A percentile compares a stretch with the other conserved stretches of the same genome.
These are phyloP conservation scores for Lolium perenne DNA, from an alignment of 176 grass and related monocot species.

Conservation along the genomic window DNA sequence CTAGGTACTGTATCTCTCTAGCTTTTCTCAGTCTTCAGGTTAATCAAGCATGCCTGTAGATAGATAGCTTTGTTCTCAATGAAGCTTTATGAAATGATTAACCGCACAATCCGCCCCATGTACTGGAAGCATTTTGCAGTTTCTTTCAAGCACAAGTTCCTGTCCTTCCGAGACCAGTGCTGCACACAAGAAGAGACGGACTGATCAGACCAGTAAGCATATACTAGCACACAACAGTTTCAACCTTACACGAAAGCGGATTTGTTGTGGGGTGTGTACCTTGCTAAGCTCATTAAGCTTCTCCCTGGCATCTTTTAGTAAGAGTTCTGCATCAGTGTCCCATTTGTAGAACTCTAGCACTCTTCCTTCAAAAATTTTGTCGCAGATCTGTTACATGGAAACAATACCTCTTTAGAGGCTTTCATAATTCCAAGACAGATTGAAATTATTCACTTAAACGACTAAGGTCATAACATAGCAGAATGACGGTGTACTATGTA, in stretches of 20 bases:
- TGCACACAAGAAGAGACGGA: conserved; percentile 38
- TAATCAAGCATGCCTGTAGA: neutral
- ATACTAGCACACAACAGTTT: neutral
- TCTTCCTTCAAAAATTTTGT: conserved; percentile 74
- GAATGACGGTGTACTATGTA: neutral
- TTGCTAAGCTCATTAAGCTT: conserved; percentile 82
- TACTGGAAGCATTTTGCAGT: conserved; percentile 75
- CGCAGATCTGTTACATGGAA: conserved; percentile 56
- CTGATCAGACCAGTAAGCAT: conserved; percentile 27
- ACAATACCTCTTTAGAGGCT: conserved; percentile 33
- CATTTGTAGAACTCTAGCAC: conserved; percentile 92
- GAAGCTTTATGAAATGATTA: conserved; percentile 59
- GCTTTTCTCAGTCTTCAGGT: conserved; percentile 13
- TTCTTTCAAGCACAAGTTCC: conserved; percentile 85
- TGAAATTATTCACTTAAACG: neutral
- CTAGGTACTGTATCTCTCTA: conserved; percentile 18
- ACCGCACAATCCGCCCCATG: conserved; percentile 73
- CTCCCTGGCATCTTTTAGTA: conserved; percentile 73
- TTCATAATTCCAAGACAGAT: conserved; percentile 11
- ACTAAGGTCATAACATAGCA: neutral
- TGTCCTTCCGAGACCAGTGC: conserved; percentile 92
- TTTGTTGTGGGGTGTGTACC: conserved; percentile 43
- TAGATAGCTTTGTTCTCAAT: conserved; percentile 8
- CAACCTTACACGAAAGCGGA: conserved; percentile 24
- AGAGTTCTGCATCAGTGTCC: conserved; percentile 70